Base-by-base conservation (phyloP, 495 filamentous ascomycete species). In the Penicillium pancosmium region DNA sequence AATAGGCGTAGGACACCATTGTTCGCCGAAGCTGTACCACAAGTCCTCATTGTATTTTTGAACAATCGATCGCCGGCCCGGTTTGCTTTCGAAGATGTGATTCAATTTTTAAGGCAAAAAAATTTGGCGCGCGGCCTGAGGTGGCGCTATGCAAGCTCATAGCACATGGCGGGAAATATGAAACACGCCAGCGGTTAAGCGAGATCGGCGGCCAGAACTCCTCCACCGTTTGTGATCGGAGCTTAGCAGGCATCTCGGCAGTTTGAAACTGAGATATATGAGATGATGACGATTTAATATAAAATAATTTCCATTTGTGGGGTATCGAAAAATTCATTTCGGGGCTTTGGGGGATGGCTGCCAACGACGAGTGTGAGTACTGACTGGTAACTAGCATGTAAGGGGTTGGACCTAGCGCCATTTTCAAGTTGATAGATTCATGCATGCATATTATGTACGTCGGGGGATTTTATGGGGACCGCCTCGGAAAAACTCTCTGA, bases 161-260 rank as follows among this genome's bases (percentile, higher is more conserved):
- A 10, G 23, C 21, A 48, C 18, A 25, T 23, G 46, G 19, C 19
- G 21, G 46, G 8, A 10, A 9, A 48, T 6, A 27, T 48, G 46
- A 48, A 48, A 48, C 46, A 48, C 18, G 46, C 46, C 46, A 48
- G 23, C 46, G 46, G 46, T 27, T 48, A 48, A 48, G 46, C 46
- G 46, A 48, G 46, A 48, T 48, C 46, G 46, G 46, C 43, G 23
- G 13, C n/a, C 3, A 9, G 7, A n/a, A 48, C 15, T 25, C 15
- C 46, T 48, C 46, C 46, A 48, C 23, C 23, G 46, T 48, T 48
- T 48, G 21, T 15, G 4, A 44, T 21, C 41, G 41, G 5, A 9
- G 8, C 15, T 27, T 48, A 7, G 21, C 4, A 21, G 46, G 23
- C 19, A 13, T 7, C 23, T 48, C 46, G 46, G 46, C 21, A 48